Conservation (phyloP, 345 rosid genomes). For the Erucastrum elatum region DNA sequence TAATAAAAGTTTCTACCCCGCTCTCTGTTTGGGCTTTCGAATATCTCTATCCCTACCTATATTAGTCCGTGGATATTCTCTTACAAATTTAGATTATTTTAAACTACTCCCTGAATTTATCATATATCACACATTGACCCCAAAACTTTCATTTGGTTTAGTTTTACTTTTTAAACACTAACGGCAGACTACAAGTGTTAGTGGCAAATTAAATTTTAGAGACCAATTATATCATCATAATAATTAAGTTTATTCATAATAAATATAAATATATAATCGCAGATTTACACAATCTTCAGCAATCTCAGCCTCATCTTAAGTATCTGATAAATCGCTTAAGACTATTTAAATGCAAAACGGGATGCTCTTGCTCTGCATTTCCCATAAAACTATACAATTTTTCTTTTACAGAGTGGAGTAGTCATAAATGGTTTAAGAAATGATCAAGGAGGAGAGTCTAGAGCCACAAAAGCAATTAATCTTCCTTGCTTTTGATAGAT, state of each 20-base stretch:
- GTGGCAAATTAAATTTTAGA: too few species aligned
- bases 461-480: conserved; percentile 19
- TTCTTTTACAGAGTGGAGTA: not conserved
- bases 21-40: conserved; percentile 29
- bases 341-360: not conserved
- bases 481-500: conserved; percentile 41
- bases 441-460: conserved; percentile 1
- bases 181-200: too few species aligned
- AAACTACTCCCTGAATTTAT: not conserved
- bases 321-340: too few species aligned
- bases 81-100: conserved; percentile 11
- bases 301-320: too few species aligned
- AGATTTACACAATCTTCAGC: too few species aligned
- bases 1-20: conserved; percentile 26
- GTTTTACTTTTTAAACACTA: not conserved
- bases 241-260: too few species aligned
- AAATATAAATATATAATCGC: too few species aligned
- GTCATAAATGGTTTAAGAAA: conserved; percentile 3
- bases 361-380: not conserved
- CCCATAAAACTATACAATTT: conserved; percentile 14
- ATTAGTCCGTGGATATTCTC: conserved; percentile 14
- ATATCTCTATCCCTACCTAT: conserved; percentile 13
- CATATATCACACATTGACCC: not conserved
- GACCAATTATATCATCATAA: too few species aligned
- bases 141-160: not conserved